Evolutionary conservation across 2,329 filamentous ascomycete genomes (phyloP).

Genomic region (Berkeleyomyces rouxiae): DNA sequence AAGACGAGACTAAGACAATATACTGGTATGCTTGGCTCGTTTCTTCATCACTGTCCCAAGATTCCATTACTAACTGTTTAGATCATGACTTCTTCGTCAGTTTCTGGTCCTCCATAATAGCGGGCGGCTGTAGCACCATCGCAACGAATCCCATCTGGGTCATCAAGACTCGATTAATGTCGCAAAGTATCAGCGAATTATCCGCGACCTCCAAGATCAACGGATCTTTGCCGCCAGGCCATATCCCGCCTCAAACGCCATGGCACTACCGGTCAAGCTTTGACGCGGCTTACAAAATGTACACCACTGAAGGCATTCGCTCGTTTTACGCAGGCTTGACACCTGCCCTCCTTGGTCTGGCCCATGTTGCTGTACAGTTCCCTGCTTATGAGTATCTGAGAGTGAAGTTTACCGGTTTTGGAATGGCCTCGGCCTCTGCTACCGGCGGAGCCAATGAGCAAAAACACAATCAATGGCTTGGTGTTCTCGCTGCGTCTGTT

Average conservation of each 20-base stretch:
- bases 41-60: not conserved
- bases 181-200: constrained; percentile 46
- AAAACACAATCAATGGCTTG: constrained; percentile 46
- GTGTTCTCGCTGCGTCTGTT: constrained; percentile 76
- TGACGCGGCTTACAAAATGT: constrained; percentile 94
- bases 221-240: constrained; percentile 29
- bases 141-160: constrained; percentile 98
- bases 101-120: constrained; percentile 78
- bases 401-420: constrained; percentile 71
- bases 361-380: constrained; percentile 94
- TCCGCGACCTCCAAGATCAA: constrained; percentile 22
- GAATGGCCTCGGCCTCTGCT: constrained; percentile 56
- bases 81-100: constrained; percentile 39
- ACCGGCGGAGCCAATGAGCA: constrained; percentile 22
- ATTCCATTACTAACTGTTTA: constrained; percentile 5
- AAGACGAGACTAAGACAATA: constrained; percentile 56
- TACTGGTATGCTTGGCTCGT: constrained; percentile 33
- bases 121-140: constrained; percentile 82
- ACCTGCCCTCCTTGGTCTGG: constrained; percentile 76
- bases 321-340: constrained; percentile 94
- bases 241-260: constrained; percentile 43
- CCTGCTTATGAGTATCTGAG: constrained; percentile 91
- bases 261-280: constrained; percentile 86
- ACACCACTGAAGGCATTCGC: constrained; percentile 66
- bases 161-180: constrained; percentile 97